Evolutionary conservation across 2,329 filamentous ascomycete genomes (phyloP), one percentile per base, ranked within the genome.

Genomic region (Apiospora hydei): DNA sequence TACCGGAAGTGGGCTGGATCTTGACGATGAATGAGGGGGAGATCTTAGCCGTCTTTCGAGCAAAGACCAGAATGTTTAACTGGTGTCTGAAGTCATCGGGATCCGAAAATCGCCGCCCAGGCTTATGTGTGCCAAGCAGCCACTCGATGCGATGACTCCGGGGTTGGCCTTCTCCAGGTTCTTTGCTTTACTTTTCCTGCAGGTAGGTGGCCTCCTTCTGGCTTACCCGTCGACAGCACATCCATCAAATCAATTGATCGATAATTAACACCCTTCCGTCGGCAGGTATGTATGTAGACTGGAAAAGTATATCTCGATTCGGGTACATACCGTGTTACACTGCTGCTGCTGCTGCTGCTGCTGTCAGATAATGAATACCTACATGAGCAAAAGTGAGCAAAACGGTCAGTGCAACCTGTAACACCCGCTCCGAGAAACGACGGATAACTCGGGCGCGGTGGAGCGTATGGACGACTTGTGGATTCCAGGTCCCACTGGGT

Each of bases 391-490:
- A 14, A 13, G 34, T 64, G 21, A 41, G 57, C 14, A 41, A 64
- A 64, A 64, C 57, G 34, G 57, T n/a, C 57, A 13, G 57, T 41
- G 57, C 57, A 64, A 41, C 57, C 57, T 41, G 57, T 41, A 64
- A 64, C 57, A 64, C 21, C 18, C 34, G n/a, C 41, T 8, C 53
- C 53, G 57, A 41, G 34, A 41, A 64, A 11, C 49, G 34, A n/a
- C 57, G 34, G 34, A 10, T 24, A 41, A 64, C 57, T 64, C 57
- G 34, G 57, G 41, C 26, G 51, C 24, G n/a, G 41, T 43, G 41
- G 41, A 8, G 41, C 10, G 41, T 43, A 14, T 43, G 41, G 41
- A 11, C n/a, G 34, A 30, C 26, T 30, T 30, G 26, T 30, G 26
- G 26, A 30, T 30, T 30, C 26, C 26, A 30, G 26, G 11, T 21